Evolutionary conservation across 257 asterid species (phyloP), one percentile per base, ranked within the genome.

Genomic region (Primulina huaijiensis): DNA sequence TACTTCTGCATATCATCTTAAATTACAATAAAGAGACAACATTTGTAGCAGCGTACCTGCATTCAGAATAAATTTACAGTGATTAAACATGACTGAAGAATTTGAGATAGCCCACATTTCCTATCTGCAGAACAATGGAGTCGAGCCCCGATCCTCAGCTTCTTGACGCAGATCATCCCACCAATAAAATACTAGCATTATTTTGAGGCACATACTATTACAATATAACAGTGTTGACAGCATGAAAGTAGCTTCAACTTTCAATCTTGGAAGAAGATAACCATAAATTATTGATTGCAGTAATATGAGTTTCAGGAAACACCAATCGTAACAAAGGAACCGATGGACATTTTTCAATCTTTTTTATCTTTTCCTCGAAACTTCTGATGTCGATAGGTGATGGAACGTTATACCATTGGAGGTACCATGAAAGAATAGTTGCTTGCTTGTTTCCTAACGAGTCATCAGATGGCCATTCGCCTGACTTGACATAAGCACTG

Each of bases 401-500:
- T 33, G 99, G 96, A 61, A 90, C 85, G 20, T 65, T 65, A 75
- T 87, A 82, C 99, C 99, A 93, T 46, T 83, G 89, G 62, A 93
- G 86, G 72, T 90, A 89, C 96, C 95, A 89, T 3, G 99, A 89
- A 65, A 93, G 92, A 31, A 79, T 55, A 8, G 74, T 70, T 7
- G 82, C 69, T 1, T 80, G 77, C 79, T 81, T 82, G 74, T 64
- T 71, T 34, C 67, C 75, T 65, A 0, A 20, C 29, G 77, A 60
- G 76, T 80, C 80, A 50, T 74, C 70, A 40, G 62, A 43, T 55
- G 96, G 96, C 97, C 96, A 93, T 61, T 64, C 74, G 4, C 92
- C 95, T 9, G 85, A 77, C 52, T 52, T 78, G 5, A 80, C 43
- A 67, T 90, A 90, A 46, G 78, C 68, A 8, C 53, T 53, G 31